Conservation (phyloP, 768 basidiomycete species). For the Mycena filopes region DNA sequence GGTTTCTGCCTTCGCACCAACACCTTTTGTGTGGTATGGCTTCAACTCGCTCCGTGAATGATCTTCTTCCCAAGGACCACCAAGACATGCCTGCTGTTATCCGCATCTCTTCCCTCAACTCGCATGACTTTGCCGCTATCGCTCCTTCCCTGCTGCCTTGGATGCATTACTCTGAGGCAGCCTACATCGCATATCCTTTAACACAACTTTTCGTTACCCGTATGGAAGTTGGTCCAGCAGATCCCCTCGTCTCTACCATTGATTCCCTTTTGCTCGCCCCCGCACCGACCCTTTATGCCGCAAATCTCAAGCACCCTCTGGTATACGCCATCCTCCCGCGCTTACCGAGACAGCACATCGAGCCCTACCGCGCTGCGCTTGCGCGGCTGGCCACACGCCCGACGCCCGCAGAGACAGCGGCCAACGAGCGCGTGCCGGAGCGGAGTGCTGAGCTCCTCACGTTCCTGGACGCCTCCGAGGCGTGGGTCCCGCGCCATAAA, state of each 20-base stretch:
- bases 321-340: background rate
- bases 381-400: background rate
- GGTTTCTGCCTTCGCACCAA: too few species aligned
- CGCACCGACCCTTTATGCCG: background rate
- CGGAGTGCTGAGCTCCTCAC: background rate
- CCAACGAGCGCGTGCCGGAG: background rate
- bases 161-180: background rate
- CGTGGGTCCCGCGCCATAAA: slow-evolving; percentile 15
- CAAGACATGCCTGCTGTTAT: too few species aligned
- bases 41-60: too few species aligned
- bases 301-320: background rate
- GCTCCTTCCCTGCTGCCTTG: background rate
- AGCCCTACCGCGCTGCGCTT: slow-evolving; percentile 2
- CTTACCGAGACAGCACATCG: background rate
- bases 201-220: slow-evolving; percentile 5
- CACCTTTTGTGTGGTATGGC: too few species aligned
- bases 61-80: too few species aligned
- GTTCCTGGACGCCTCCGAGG: slow-evolving; percentile 9
- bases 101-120: too few species aligned
- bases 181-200: background rate
- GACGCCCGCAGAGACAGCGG: background rate
- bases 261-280: background rate
- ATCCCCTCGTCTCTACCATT: slow-evolving; percentile 3
- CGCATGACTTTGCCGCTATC: background rate
- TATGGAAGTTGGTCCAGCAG: background rate